phyloP scores from a whole-genome alignment of 163 green algal species.

The Volvox carteri region DNA sequence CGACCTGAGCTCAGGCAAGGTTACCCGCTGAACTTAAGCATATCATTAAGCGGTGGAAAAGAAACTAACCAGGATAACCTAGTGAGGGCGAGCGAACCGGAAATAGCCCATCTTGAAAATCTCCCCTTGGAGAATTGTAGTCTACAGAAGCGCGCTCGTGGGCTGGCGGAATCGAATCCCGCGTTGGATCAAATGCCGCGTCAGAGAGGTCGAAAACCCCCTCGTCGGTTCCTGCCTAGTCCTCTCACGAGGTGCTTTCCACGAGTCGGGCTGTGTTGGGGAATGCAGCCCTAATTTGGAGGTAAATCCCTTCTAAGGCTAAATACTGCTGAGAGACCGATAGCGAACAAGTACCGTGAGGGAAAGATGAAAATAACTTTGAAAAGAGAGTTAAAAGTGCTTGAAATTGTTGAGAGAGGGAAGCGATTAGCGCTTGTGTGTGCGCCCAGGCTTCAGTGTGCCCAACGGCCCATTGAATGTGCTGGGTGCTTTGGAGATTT shows the following conservation, averaged over 20 bases:
- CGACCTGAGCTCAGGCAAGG: neutral
- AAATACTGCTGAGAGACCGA: slow-evolving; percentile 37
- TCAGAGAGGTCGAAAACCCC: too few species aligned
- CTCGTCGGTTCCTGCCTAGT: slow-evolving; percentile 74
- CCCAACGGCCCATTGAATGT: too few species aligned
- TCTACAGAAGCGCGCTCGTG: too few species aligned
- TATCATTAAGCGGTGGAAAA: slow-evolving; percentile 23
- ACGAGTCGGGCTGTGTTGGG: slow-evolving; percentile 91
- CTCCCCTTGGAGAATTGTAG: neutral
- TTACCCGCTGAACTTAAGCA: slow-evolving; percentile 18
- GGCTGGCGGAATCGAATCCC: too few species aligned
- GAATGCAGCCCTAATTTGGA: slow-evolving; percentile 85
- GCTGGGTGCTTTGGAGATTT: too few species aligned
- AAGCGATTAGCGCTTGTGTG: too few species aligned
- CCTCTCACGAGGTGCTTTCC: slow-evolving; percentile 86
- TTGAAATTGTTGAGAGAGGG: too few species aligned
- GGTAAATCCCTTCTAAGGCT: slow-evolving; percentile 43
- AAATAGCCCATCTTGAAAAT: slow-evolving; percentile 12
- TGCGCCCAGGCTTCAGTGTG: too few species aligned
- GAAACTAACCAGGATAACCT: slow-evolving; percentile 14
- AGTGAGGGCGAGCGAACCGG: slow-evolving; percentile 12
- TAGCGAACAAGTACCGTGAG: too few species aligned
- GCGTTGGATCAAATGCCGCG: too few species aligned
- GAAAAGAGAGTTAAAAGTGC: too few species aligned
- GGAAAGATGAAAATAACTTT: too few species aligned